Percentiles rank a stretch among this genome's conserved stretches.
phyloP scores from a whole-genome alignment of 2,329 filamentous ascomycete species.

The Acrocalymma vagum region DNA sequence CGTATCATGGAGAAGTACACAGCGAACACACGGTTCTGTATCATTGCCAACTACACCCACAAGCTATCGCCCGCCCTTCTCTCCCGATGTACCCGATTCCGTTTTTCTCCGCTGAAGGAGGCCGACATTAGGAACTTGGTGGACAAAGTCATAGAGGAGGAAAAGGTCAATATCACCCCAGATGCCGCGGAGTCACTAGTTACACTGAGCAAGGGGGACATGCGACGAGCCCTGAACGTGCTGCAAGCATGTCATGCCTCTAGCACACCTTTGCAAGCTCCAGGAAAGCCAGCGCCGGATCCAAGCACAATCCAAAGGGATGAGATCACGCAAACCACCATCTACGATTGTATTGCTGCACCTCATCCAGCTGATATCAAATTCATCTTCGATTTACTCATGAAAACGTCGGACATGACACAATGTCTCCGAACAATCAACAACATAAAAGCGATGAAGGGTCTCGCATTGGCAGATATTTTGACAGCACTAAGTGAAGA shows the following conservation, averaged over 20 bases:
- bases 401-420: constrained; percentile 86
- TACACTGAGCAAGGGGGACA: constrained; percentile 89
- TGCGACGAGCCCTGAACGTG: constrained; percentile 93
- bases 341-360: constrained; percentile 97
- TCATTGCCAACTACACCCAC: constrained; percentile 99
- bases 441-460: constrained; percentile 83
- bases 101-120: constrained; percentile 93
- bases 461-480: constrained; percentile 91
- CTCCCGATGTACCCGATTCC: constrained; percentile 91
- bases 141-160: constrained; percentile 87
- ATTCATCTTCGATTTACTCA: constrained; percentile 82
- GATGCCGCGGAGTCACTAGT: constrained; percentile 87
- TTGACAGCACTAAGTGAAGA: constrained; percentile 87
- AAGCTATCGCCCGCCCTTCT: constrained; percentile 93
- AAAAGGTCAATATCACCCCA: constrained; percentile 81
- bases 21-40: constrained; percentile 95
- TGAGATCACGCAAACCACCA: constrained; percentile 87
- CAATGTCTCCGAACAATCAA: constrained; percentile 90
- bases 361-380: constrained; percentile 89
- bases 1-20: constrained; percentile 99
- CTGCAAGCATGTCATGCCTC: constrained; percentile 96
- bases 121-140: constrained; percentile 84
- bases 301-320: constrained; percentile 75
- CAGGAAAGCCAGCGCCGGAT: constrained; percentile 55
- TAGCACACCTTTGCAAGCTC: constrained; percentile 68